Evolutionary conservation across 192 early-diverging fungal species (phyloP).

Genomic region (Coemansia sp.): DNA sequence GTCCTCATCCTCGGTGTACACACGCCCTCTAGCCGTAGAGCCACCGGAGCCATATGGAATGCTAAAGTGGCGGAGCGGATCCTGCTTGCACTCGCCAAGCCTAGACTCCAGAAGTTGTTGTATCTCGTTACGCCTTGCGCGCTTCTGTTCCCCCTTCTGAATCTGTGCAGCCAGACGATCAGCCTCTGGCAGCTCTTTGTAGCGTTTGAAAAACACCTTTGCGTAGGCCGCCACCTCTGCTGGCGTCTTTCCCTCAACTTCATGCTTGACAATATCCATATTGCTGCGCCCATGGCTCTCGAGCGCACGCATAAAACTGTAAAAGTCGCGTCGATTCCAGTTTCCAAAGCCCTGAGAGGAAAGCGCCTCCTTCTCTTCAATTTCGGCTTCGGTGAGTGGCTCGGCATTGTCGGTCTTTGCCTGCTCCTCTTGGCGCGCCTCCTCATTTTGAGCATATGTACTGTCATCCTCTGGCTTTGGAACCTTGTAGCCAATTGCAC

Average conservation of each 20-base stretch:
- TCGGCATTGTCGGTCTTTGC: slow-evolving; percentile 82
- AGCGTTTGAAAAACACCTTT: slow-evolving; percentile 84
- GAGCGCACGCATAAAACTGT: slow-evolving; percentile 78
- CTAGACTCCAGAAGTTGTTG: slow-evolving; percentile 79
- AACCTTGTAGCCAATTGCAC: slow-evolving; percentile 71
- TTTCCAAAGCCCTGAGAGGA: slow-evolving; percentile 75
- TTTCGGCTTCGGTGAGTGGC: slow-evolving; percentile 87
- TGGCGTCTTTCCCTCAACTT: slow-evolving; percentile 90
- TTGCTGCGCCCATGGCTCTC: slow-evolving; percentile 82
- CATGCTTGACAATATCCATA: slow-evolving; percentile 70
- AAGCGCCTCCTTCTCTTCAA: slow-evolving; percentile 70
- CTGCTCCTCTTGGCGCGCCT: slow-evolving; percentile 71
- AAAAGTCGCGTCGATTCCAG: slow-evolving; percentile 92
- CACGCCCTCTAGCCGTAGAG: slow-evolving; percentile 75
- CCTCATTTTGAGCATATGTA: slow-evolving; percentile 58
- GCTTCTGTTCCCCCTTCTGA: slow-evolving; percentile 81
- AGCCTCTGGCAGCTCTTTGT: slow-evolving; percentile 85
- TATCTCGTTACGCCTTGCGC: slow-evolving; percentile 76
- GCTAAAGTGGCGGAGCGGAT: slow-evolving; percentile 85
- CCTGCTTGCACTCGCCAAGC: slow-evolving; percentile 63
- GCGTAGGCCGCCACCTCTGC: slow-evolving; percentile 84
- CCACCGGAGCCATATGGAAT: slow-evolving; percentile 80
- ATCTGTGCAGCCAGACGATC: slow-evolving; percentile 85
- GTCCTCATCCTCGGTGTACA: slow-evolving; percentile 93
- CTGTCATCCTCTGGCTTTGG: slow-evolving; percentile 55